Evolutionary conservation across 73 alveolate genomes (phyloP), one percentile per base, ranked within the genome.

Genomic region (Paramecium biaurelia): DNA sequence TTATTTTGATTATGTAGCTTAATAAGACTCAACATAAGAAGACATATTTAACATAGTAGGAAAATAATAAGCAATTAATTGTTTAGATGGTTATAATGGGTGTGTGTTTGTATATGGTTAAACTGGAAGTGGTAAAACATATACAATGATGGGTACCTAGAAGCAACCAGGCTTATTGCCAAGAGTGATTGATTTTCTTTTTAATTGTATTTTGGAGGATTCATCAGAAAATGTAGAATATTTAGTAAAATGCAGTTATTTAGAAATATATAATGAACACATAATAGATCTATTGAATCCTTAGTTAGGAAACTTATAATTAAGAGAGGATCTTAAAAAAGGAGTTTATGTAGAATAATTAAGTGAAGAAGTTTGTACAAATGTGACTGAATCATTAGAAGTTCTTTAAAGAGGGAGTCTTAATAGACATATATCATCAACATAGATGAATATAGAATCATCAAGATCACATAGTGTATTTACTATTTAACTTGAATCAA

Each of bases 401-500:
- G 94, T 97, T 68, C 92, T 98, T 58, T 95, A 93, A 49, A 70
- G 92, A 93, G 99, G 99, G 12, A 95, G 96, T 88, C 94, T 93
- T 79, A 95, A 96, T 92, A 96, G 99, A 93, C 95, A 96, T 63
- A 98, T 97, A 56, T 94, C 97, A 37, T 92, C 96, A 21, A 98
- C 99, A 1, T 89, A 95, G 10, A 96, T 97, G 98, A 98, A 98
- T 84, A 92, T 93, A 45, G 95, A 93, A 92, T 96, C 99, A 20
- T 92, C 98, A 49, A 79, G 99, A 57, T 96, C 99, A 43, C 99
- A 98, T 95, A 99, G 99, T n/a, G 96, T 98, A 70, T 96, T 98
- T 70, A 97, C 99, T 37, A 96, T 98, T 23, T 72, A 95, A 84
- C 82, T 98, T 18, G 99, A 98, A 94, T 95, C 92, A 9, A 86